Evolutionary conservation across 2,329 filamentous ascomycete genomes (phyloP).

Genomic region (Hypoxylon sp.): DNA sequence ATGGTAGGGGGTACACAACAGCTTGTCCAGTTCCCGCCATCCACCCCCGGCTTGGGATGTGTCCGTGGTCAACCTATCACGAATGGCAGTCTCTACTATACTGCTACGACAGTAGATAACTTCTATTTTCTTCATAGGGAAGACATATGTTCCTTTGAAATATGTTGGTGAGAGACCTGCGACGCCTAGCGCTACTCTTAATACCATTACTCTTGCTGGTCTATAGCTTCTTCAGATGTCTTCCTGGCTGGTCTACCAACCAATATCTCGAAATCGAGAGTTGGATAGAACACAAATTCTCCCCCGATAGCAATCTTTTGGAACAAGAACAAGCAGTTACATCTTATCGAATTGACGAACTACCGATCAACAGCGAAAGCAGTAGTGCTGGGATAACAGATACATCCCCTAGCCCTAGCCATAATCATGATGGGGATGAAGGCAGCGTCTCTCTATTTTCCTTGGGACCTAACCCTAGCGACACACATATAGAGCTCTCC

Average conservation of each 20-base stretch:
- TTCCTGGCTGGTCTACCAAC: background rate
- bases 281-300: slow-evolving; percentile 1
- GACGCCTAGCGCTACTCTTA: slow-evolving; percentile 8
- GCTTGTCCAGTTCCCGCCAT: no score
- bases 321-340: background rate
- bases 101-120: background rate
- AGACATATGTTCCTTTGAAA: background rate
- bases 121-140: background rate
- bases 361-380: background rate
- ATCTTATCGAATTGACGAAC: no score
- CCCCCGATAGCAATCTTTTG: background rate
- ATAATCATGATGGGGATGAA: background rate
- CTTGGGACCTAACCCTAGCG: slow-evolving; percentile 6
- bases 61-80: no score
- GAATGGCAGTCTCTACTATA: background rate
- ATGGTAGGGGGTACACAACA: no score
- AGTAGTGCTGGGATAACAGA: background rate
- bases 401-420: background rate
- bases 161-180: slow-evolving; percentile 17
- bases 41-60: no score
- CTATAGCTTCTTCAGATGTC: slow-evolving; percentile 1
- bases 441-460: background rate
- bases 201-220: slow-evolving; percentile 4
- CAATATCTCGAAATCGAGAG: background rate
- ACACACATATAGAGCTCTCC: slow-evolving; percentile 52